Evolutionary conservation across 305 asterid species (phyloP).

Genomic region (Andrographis paniculata): DNA sequence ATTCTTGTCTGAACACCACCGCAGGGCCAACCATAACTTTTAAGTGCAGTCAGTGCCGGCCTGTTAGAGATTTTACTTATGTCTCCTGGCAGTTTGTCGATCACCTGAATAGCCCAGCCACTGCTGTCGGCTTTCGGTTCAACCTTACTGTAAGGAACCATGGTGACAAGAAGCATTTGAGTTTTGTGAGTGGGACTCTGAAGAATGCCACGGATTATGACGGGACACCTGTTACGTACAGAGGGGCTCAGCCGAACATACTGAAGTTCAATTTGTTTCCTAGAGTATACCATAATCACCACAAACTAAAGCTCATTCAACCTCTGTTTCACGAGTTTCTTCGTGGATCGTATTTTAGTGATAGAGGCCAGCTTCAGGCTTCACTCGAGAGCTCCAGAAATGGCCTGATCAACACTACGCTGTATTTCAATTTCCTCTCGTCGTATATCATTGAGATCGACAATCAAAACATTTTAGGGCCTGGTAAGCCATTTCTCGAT

Average conservation of each 20-base stretch:
- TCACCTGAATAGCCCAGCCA: constrained; percentile 78
- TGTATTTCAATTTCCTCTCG: constrained; percentile 75
- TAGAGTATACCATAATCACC: constrained; percentile 60
- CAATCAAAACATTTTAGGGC: constrained; percentile 63
- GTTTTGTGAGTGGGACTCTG: constrained; percentile 75
- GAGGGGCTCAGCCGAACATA: constrained; percentile 72
- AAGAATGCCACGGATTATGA: constrained; percentile 50
- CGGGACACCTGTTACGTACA: constrained; percentile 49
- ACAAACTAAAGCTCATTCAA: constrained; percentile 72
- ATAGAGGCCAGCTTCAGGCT: constrained; percentile 49
- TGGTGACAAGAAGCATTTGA: constrained; percentile 53
- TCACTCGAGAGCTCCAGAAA: constrained; percentile 57
- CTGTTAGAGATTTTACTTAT: constrained; percentile 46
- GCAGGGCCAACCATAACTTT: constrained; percentile 73
- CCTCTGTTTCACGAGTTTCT: constrained; percentile 89
- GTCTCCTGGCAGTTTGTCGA: constrained; percentile 89
- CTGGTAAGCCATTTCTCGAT: constrained; percentile 61
- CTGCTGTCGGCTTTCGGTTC: constrained; percentile 86
- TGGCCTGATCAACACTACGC: constrained; percentile 78
- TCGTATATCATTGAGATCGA: constrained; percentile 79
- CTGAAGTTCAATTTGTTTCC: constrained; percentile 86
- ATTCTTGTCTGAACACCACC: constrained; percentile 77
- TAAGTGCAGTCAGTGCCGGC: constrained; percentile 58
- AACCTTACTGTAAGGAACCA: constrained; percentile 73
- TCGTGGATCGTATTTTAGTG: constrained; percentile 75